Percentiles rank a stretch among this genome's conserved stretches.
Conservation (phyloP, 495 filamentous ascomycete genomes). For the Evernia prunastri region DNA sequence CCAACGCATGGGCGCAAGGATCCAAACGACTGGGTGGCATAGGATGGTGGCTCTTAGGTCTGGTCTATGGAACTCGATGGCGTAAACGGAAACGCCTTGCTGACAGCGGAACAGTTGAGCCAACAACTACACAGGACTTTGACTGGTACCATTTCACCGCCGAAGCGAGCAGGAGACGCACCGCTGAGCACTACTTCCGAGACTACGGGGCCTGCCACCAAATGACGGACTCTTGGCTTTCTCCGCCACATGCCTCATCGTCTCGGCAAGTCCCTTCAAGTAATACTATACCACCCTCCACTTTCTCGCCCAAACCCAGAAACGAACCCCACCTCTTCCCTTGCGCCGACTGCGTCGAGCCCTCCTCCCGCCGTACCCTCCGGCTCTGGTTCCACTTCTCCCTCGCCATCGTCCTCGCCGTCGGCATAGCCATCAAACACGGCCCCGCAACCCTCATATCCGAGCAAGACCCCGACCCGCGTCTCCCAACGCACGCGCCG, state of each 20-base stretch:
- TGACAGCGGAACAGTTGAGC: slow-evolving; percentile 22
- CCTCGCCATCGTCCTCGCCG: slow-evolving; percentile 31
- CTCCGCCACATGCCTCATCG: not conserved
- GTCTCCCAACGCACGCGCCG: not conserved
- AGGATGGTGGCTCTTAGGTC: slow-evolving; percentile 30
- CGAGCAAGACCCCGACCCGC: not conserved
- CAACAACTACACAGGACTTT: slow-evolving; percentile 9
- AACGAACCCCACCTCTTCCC: slow-evolving; percentile 22
- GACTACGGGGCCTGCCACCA: not conserved
- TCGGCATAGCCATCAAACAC: slow-evolving; percentile 32
- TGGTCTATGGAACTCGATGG: slow-evolving; percentile 23
- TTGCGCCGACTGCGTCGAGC: slow-evolving; percentile 24
- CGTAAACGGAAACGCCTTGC: slow-evolving; percentile 18
- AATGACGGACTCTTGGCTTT: slow-evolving; percentile 2
- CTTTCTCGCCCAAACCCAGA: not conserved
- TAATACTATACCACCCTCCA: not conserved
- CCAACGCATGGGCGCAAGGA: slow-evolving; percentile 27
- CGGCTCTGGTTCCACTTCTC: slow-evolving; percentile 34
- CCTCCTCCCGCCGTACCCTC: slow-evolving; percentile 25
- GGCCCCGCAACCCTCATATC: slow-evolving; percentile 27
- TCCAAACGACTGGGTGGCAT: slow-evolving; percentile 22
- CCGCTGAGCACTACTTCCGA: slow-evolving; percentile 12
- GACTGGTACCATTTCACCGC: slow-evolving; percentile 21
- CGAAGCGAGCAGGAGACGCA: slow-evolving; percentile 13
- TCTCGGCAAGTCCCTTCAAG: not conserved